Percentiles rank a stretch among this genome's conserved stretches.
Evolutionary conservation across 768 basidiomycete species (phyloP).

Genomic region (Pisolithus microcarpus): DNA sequence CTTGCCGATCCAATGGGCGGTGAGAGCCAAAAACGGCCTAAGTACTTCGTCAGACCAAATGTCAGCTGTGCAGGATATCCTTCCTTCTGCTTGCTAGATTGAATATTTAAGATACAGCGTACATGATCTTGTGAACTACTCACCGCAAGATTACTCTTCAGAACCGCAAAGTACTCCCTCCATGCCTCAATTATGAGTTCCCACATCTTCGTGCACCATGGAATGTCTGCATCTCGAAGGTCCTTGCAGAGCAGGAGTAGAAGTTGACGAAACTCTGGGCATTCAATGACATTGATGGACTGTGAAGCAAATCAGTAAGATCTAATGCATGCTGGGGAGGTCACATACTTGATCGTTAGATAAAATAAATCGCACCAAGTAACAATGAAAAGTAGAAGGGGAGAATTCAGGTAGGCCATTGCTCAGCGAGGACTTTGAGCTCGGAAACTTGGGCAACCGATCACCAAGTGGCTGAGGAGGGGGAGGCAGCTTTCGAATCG

Average conservation of each 20-base stretch:
- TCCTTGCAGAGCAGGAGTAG: conserved; percentile 18
- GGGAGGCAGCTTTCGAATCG: neutral
- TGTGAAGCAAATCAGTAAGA: neutral
- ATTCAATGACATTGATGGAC: conserved; percentile 25
- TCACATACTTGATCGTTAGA: neutral
- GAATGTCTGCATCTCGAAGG: conserved; percentile 20
- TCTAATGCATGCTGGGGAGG: neutral
- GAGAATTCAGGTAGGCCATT: neutral
- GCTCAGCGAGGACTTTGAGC: too few species aligned
- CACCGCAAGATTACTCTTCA: conserved; percentile 22
- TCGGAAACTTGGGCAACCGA: too few species aligned
- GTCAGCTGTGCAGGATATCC: neutral
- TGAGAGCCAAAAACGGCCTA: conserved; percentile 10
- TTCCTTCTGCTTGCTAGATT: neutral
- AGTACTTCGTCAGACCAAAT: conserved; percentile 11
- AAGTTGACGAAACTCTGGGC: conserved; percentile 20
- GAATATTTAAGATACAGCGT: too few species aligned
- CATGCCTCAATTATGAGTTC: neutral
- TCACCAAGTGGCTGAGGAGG: neutral
- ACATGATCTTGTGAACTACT: too few species aligned
- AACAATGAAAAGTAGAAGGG: neutral
- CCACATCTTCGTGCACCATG: conserved; percentile 16
- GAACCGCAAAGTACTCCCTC: neutral
- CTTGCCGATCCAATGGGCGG: conserved; percentile 8
- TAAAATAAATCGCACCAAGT: neutral